These are phyloP conservation scores for Bocquillonia castaneifolia DNA, from an alignment of 441 rosid genomes.

Conservation along the genomic window DNA sequence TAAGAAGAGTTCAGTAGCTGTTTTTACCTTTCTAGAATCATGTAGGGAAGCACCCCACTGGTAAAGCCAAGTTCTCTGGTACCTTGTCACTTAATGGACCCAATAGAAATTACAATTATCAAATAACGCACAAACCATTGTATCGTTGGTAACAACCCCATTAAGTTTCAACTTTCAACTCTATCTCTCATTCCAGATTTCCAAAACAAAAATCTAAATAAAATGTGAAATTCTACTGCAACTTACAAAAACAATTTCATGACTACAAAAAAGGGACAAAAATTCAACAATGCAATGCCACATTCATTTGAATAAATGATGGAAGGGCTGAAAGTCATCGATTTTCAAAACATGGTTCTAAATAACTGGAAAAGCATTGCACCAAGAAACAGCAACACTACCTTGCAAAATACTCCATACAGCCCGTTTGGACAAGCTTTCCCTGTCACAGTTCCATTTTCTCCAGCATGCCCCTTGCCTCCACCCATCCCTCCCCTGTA, in stretches of 20 bases:
- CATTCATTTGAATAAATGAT: constrained; percentile 1
- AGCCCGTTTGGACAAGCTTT: constrained; percentile 94
- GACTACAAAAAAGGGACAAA: background rate
- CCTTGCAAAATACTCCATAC: constrained; percentile 89
- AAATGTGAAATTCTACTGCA: background rate
- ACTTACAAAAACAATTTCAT: constrained; percentile 4
- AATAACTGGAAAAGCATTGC: background rate
- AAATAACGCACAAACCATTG: background rate
- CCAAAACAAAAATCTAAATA: background rate
- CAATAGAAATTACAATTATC: background rate
- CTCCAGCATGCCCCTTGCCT: constrained; percentile 53
- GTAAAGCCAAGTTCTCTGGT: background rate
- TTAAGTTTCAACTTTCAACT: background rate
- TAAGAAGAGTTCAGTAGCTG: too few species aligned
- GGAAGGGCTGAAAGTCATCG: background rate
- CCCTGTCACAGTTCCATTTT: constrained; percentile 82
- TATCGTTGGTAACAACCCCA: background rate
- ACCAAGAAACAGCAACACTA: constrained; percentile 23
- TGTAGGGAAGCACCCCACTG: background rate
- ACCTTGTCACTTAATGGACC: background rate
- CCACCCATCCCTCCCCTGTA: constrained; percentile 77
- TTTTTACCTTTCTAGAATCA: too few species aligned
- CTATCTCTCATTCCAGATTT: background rate
- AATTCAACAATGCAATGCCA: background rate
- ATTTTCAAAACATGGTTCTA: background rate